Conservation (phyloP, 2,329 filamentous ascomycete genomes). For the Pseudophaeomoniella oleicola region DNA sequence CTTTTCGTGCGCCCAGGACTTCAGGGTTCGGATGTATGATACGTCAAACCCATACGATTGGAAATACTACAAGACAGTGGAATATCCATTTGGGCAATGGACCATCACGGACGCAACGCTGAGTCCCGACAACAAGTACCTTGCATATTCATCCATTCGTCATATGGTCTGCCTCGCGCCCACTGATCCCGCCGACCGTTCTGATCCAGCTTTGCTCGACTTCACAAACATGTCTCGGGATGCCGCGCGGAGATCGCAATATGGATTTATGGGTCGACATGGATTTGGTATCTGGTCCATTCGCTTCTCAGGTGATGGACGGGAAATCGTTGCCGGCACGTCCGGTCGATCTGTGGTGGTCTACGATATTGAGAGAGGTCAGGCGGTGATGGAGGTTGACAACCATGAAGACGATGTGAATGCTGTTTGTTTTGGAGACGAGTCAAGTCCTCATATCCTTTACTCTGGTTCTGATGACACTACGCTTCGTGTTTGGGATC, state of each 20-base stretch:
- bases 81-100: constrained; percentile 81
- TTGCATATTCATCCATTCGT: constrained; percentile 84
- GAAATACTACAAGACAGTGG: constrained; percentile 86
- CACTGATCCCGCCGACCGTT: constrained; percentile 69
- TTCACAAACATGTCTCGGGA: constrained; percentile 36
- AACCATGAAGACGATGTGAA: constrained; percentile 87
- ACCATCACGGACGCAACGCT: constrained; percentile 88
- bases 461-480: constrained; percentile 94
- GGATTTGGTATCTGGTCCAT: constrained; percentile 62
- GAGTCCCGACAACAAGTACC: constrained; percentile 78
- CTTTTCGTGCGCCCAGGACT: constrained; percentile 82
- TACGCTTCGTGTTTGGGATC: constrained; percentile 91
- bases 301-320: constrained; percentile 80
- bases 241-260: constrained; percentile 2
- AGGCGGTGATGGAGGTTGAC: constrained; percentile 56
- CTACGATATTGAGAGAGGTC: constrained; percentile 76
- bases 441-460: constrained; percentile 75
- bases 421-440: constrained; percentile 89
- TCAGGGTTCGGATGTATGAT: constrained; percentile 92
- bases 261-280: constrained; percentile 16
- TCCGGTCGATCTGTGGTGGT: constrained; percentile 67
- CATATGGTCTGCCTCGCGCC: constrained; percentile 72
- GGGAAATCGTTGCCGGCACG: constrained; percentile 81
- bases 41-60: constrained; percentile 90
- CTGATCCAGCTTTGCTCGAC: constrained; percentile 68